Conservation (phyloP, 495 filamentous ascomycete genomes). For the Lepraria neglecta region DNA sequence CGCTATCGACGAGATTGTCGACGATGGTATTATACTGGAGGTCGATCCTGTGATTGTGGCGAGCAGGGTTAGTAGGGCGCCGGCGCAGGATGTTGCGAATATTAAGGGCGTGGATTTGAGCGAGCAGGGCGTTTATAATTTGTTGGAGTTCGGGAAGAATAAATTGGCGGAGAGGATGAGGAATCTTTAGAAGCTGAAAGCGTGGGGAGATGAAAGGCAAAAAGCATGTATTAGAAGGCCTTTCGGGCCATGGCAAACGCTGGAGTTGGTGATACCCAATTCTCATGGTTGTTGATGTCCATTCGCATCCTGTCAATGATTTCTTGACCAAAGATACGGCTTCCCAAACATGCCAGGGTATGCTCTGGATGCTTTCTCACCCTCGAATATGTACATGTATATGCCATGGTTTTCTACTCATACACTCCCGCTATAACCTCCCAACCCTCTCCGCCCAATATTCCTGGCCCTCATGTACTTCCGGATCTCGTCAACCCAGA, state of each 20-base stretch:
- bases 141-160: constrained; percentile 89
- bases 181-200: constrained; percentile 45
- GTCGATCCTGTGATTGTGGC: constrained; percentile 91
- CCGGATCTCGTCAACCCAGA: constrained; percentile 88
- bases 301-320: no score
- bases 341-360: constrained; percentile 1
- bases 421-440: constrained; percentile 45
- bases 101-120: constrained; percentile 90
- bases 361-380: constrained; percentile 1
- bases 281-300: no score
- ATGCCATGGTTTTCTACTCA: constrained; percentile 26
- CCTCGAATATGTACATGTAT: constrained; percentile 23
- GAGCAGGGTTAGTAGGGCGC: constrained; percentile 82
- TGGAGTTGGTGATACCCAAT: not conserved
- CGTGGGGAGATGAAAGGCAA: not conserved
- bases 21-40: constrained; percentile 95
- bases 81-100: constrained; percentile 79
- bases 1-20: constrained; percentile 90
- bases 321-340: not conserved
- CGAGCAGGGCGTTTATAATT: constrained; percentile 91
- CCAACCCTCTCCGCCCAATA: constrained; percentile 30
- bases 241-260: not conserved
- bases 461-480: constrained; percentile 53
- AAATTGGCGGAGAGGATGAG: constrained; percentile 88
- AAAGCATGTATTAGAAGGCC: not conserved